A percentile compares a stretch with the other conserved stretches of the same genome.
phyloP scores from a whole-genome alignment of 2,329 filamentous ascomycete genomes.

The Aspergillus tubingensis region DNA sequence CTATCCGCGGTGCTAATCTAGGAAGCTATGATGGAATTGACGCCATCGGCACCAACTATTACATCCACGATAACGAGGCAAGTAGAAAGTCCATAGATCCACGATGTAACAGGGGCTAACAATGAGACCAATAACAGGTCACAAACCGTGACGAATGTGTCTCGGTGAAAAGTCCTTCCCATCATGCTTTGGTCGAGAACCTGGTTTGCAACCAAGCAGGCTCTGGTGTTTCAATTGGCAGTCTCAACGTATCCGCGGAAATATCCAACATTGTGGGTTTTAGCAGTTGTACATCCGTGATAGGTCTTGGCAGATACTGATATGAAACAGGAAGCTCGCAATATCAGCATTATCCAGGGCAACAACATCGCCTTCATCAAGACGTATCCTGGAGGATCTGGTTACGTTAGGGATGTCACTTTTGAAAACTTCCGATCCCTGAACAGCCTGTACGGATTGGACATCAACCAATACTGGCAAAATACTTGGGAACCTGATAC shows the following conservation, averaged over 20 bases:
- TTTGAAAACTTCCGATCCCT: constrained; percentile 35
- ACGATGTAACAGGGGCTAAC: too few species aligned
- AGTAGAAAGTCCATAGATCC: background rate
- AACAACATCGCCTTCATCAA: constrained; percentile 45
- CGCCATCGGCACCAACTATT: constrained; percentile 39
- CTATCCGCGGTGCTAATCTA: constrained; percentile 39
- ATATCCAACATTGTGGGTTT: constrained; percentile 33
- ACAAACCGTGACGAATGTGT: constrained; percentile 45
- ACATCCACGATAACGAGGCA: constrained; percentile 40
- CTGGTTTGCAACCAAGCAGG: constrained; percentile 42
- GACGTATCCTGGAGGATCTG: constrained; percentile 42
- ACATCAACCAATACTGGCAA: constrained; percentile 32
- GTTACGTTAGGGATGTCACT: constrained; percentile 38
- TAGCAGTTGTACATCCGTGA: background rate
- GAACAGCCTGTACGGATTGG: constrained; percentile 26
- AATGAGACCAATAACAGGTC: constrained; percentile 16
- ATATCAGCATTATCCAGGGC: constrained; percentile 42
- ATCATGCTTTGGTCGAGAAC: constrained; percentile 39
- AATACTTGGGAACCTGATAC: constrained; percentile 27
- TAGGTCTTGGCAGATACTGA: background rate
- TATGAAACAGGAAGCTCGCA: constrained; percentile 29
- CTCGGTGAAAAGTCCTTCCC: constrained; percentile 40
- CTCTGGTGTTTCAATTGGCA: constrained; percentile 42
- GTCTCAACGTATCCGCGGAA: constrained; percentile 33
- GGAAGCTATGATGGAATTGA: constrained; percentile 44